Evolutionary conservation across 2,329 filamentous ascomycete species (phyloP), one percentile per base, ranked within the genome.

Genomic region (Colletotrichum sublineola): DNA sequence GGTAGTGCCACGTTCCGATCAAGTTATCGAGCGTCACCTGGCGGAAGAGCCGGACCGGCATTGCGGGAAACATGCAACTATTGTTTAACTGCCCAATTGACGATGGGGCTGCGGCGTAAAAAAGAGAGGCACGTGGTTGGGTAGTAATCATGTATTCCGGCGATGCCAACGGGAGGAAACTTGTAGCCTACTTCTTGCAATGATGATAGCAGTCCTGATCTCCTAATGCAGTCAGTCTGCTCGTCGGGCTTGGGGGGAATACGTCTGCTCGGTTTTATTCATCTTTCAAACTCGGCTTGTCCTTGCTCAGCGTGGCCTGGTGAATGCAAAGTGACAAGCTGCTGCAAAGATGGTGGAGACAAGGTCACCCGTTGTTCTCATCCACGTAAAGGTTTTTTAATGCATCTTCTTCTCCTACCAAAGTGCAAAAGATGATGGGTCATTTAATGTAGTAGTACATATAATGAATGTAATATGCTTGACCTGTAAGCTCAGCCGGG

Each of bases 131-230:
- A 18, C 53, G 5, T 24, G 42, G 18, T 42, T 42, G 6, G 6
- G 14, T 6, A 1, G 20, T 33, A 11, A 5, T 36, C 14, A n/a
- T 3, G 36, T 60, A 9, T 44, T n/a, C 38, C 6, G 38, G 38
- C 20, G 38, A 42, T 29, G 5, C 15, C 24, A 31, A 8, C 9
- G 6, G 29, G 7, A 7, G 8, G 4, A 14, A 6, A 33, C 20
- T 63, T 46, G 36, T 24, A 63, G 61, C 46, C 46, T 63, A 46
- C 61, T 42, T 31, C 36, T 52, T 12, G 46, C 14, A 46, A 33
- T 40, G 33, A 62, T 44, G 60, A 52, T 29, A 4, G 11, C 33
- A 8, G 6, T 9, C 14, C 38, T 42, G 5, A 36, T 14, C 20
- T 24, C 36, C 6, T 18, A 20, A n/a, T 50, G 31, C 60, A 18